A percentile compares a stretch with the other conserved stretches of the same genome.
These are phyloP conservation scores for Sugiyamaella smithiae DNA, from an alignment of 805 yeast species.

Conservation along the genomic window DNA sequence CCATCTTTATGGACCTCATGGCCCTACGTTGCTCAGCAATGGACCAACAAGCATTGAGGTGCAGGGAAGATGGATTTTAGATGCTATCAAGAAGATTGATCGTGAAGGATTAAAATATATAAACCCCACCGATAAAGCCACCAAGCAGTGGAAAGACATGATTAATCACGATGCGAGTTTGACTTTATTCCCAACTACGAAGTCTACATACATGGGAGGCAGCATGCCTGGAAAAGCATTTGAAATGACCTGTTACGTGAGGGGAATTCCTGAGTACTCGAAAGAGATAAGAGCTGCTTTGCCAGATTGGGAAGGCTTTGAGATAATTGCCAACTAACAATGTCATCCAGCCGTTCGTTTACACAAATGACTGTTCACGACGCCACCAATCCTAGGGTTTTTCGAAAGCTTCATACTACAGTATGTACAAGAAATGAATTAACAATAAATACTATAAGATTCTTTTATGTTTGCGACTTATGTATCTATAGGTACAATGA, in stretches of 20 bases:
- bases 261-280: conserved; percentile 27
- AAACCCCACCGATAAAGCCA: conserved; percentile 26
- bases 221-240: conserved; percentile 33
- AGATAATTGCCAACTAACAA: not conserved
- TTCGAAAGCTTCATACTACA: no score
- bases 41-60: conserved; percentile 33
- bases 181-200: conserved; percentile 28
- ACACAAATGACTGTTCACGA: no score
- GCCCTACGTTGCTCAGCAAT: conserved; percentile 34
- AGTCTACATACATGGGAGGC: conserved; percentile 35
- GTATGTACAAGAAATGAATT: no score
- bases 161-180: conserved; percentile 23
- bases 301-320: not conserved
- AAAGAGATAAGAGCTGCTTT: not conserved
- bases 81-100: conserved; percentile 19
- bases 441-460: no score
- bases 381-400: no score
- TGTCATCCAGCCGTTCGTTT: no score
- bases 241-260: conserved; percentile 28
- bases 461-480: no score
- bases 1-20: conserved; percentile 35
- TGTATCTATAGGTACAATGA: no score
- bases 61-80: conserved; percentile 28
- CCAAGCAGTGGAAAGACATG: conserved; percentile 22
- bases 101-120: conserved; percentile 16